Evolutionary conservation across 257 asterid genomes (phyloP).

Genomic region (Nicotiana obtusifolia): DNA sequence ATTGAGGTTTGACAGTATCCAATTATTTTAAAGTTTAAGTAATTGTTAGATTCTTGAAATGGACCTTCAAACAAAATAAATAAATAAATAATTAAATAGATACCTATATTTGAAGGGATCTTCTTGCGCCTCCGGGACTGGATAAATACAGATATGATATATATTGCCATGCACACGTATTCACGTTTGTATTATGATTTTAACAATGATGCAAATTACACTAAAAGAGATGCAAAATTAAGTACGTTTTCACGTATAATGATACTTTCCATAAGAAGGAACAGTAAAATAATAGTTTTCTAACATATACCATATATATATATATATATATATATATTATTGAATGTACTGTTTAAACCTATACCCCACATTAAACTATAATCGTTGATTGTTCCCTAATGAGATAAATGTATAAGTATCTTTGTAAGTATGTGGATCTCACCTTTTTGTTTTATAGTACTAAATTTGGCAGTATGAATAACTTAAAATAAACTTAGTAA

Average conservation of each 20-base stretch:
- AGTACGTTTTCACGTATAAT: not conserved
- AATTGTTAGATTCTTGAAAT: not conserved
- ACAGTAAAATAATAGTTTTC: not conserved
- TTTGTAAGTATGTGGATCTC: slow-evolving; percentile 6
- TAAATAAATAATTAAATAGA: not conserved
- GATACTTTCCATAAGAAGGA: not conserved
- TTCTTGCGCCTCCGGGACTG: not conserved
- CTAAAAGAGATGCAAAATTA: not conserved
- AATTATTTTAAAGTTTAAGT: not conserved
- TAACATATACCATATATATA: too few relatives aligned
- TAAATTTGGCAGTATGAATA: not conserved
- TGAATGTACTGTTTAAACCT: not conserved
- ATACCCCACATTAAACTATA: not conserved
- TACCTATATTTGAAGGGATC: not conserved
- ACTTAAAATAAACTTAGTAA: not conserved
- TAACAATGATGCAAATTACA: not conserved
- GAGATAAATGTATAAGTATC: not conserved
- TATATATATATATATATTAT: too few relatives aligned
- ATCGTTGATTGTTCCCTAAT: not conserved
- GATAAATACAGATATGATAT: not conserved
- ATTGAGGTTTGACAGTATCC: too few relatives aligned
- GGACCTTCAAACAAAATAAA: not conserved
- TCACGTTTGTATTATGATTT: not conserved
- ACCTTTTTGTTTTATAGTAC: not conserved
- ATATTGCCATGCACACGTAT: slow-evolving; percentile 8